These are phyloP conservation scores for Knoxdaviesia capensis DNA, from an alignment of 2,329 filamentous ascomycete genomes.

Conservation along the genomic window DNA sequence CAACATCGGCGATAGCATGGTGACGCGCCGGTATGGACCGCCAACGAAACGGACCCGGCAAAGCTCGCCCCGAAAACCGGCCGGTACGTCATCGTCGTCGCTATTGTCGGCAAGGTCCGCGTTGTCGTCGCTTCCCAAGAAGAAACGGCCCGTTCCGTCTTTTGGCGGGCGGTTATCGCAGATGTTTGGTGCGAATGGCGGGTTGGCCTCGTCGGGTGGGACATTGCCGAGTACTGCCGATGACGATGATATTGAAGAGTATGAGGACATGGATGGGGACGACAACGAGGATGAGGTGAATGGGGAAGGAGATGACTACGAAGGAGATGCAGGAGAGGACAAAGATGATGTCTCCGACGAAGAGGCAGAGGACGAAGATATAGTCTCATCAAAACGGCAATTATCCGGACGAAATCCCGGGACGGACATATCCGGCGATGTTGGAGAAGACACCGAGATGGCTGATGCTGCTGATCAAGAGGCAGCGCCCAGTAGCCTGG, in stretches of 20 bases:
- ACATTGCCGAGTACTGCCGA: conserved; percentile 5
- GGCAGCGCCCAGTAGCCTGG: too few species aligned
- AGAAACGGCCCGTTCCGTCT: conserved; percentile 9
- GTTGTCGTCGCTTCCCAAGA: too few species aligned
- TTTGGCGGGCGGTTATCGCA: conserved; percentile 23
- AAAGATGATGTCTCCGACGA: conserved; percentile 11
- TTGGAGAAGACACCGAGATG: too few species aligned
- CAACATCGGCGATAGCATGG: conserved; percentile 49
- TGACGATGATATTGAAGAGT: conserved; percentile 9
- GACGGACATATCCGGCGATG: too few species aligned
- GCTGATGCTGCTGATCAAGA: too few species aligned
- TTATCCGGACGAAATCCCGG: too few species aligned
- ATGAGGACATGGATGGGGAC: conserved; percentile 7
- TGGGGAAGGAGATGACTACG: conserved; percentile 5
- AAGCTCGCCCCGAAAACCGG: not conserved
- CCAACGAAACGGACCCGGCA: conserved; percentile 20
- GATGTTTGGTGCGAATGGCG: conserved; percentile 17
- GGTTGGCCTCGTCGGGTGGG: too few species aligned
- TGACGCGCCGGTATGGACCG: conserved; percentile 43
- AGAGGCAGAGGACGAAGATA: conserved; percentile 33
- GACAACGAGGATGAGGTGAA: conserved; percentile 11
- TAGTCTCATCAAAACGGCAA: not conserved
- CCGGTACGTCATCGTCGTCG: not conserved
- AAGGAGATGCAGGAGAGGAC: conserved; percentile 3
- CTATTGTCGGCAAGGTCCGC: too few species aligned